These are phyloP conservation scores for Collybia mongolica DNA, from an alignment of 768 basidiomycete genomes.

Conservation along the genomic window DNA sequence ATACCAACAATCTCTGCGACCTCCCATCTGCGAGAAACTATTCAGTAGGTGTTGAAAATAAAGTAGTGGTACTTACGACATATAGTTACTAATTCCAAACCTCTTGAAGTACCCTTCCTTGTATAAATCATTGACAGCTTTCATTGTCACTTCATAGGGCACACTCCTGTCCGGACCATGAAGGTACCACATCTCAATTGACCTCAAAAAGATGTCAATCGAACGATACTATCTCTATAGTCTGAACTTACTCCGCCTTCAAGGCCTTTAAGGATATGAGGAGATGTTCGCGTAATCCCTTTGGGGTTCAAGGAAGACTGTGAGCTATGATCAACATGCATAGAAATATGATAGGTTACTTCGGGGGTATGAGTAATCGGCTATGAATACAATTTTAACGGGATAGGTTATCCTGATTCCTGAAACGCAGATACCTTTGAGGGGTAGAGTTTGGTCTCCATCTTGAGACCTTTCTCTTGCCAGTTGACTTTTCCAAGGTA, in stretches of 20 bases:
- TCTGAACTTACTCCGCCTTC: conserved; percentile 38
- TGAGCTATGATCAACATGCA: no score
- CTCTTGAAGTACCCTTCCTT: conserved; percentile 58
- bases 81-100: conserved; percentile 65
- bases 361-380: conserved; percentile 28
- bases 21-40: conserved; percentile 43
- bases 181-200: conserved; percentile 52
- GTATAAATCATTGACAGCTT: conserved; percentile 52
- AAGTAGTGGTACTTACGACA: conserved; percentile 33
- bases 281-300: conserved; percentile 47
- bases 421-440: conserved; percentile 15
- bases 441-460: conserved; percentile 63
- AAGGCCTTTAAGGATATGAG: conserved; percentile 43
- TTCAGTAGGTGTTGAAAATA: not conserved
- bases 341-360: conserved; percentile 11
- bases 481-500: conserved; percentile 52
- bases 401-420: not conserved
- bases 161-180: conserved; percentile 61
- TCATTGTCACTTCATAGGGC: conserved; percentile 54
- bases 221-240: not conserved
- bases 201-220: conserved; percentile 30
- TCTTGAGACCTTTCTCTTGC: conserved; percentile 46
- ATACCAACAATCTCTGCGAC: conserved; percentile 61
- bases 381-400: not conserved
- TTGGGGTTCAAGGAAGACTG: conserved; percentile 1